Evolutionary conservation across 305 asterid genomes (phyloP).

Genomic region (Vinca major): DNA sequence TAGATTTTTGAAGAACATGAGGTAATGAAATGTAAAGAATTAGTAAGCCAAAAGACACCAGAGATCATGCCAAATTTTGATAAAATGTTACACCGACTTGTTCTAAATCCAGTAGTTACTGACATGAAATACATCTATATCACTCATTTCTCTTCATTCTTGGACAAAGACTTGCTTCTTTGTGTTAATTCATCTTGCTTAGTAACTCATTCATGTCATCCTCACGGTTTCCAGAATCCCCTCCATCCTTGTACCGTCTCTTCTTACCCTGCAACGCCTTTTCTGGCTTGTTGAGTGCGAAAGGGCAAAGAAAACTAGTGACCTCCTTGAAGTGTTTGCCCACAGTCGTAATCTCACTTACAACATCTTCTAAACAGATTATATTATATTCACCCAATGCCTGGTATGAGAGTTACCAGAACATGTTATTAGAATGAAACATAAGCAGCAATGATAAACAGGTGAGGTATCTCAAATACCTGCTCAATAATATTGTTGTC

Average conservation of each 20-base stretch:
- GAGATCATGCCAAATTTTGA: background rate
- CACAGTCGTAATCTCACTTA: constrained; percentile 53
- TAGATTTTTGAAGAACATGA: too few relatives aligned
- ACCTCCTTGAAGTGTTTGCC: constrained; percentile 68
- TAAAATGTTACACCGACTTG: background rate
- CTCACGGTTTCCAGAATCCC: constrained; percentile 79
- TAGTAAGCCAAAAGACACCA: background rate
- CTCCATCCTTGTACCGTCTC: constrained; percentile 63
- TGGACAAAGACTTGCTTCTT: background rate
- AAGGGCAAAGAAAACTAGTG: constrained; percentile 59
- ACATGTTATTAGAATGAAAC: background rate
- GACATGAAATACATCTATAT: too few relatives aligned
- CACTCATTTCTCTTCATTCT: too few relatives aligned
- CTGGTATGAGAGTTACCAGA: constrained; percentile 29
- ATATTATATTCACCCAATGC: constrained; percentile 61
- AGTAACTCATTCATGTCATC: constrained; percentile 63
- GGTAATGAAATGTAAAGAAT: background rate
- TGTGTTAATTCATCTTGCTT: constrained; percentile 65
- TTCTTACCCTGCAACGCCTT: constrained; percentile 72
- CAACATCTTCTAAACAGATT: constrained; percentile 77
- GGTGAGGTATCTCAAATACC: constrained; percentile 27
- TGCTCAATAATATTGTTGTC: constrained; percentile 79
- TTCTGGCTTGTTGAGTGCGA: constrained; percentile 62
- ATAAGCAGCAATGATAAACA: background rate
- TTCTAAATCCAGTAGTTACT: background rate